Base-by-base conservation (phyloP, 345 rosid genomes). In the Eucalyptus regnans region DNA sequence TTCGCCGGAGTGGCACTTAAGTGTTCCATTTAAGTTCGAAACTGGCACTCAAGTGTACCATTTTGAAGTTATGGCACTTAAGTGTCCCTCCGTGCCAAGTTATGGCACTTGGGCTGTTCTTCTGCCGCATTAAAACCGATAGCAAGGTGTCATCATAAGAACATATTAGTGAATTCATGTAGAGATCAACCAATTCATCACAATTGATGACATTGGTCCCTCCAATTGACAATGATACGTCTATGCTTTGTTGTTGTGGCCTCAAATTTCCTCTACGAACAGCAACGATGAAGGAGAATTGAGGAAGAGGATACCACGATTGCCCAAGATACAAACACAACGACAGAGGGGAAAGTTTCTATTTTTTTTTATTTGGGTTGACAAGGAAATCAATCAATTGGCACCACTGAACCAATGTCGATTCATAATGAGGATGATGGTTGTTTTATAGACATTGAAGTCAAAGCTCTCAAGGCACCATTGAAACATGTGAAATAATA, bases 291-390 rank as follows among this genome's bases (percentile, higher is more conserved):
- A 62, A 12, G 31, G 68, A 62, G 31, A 62, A 62, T 56, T 13
- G 5, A 23, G 62, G 62, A 27, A 62, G 68, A 62, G 0, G 16
- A 62, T 62, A 12, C 17, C 31, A 0, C 4, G 8, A 29, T 5
- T 62, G 68, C 68, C 68, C 17, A 62, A 62, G 33, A 29, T 27
- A 62, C 31, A 62, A 62, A 12, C 68, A 62, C 68, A 62, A 62
- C 1, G 14, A 62, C 0, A 29, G 0, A 62, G 16, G 68, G 16
- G 31, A 62, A 62, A 5, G 31, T 62, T 62, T 29, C 23, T 12
- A 62, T 1, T 27, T 27, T 6, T 6, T 6, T 60, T 27, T 29
- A 60, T 62, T 27, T 62, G 68, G 33, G 31, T 62, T 62, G 68
- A 62, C 7, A 23, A 10, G 12, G 62, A 22, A 56, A 56, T 56